Evolutionary conservation across 2,329 filamentous ascomycete species (phyloP).

Genomic region (Aspergillus spinulosporus): DNA sequence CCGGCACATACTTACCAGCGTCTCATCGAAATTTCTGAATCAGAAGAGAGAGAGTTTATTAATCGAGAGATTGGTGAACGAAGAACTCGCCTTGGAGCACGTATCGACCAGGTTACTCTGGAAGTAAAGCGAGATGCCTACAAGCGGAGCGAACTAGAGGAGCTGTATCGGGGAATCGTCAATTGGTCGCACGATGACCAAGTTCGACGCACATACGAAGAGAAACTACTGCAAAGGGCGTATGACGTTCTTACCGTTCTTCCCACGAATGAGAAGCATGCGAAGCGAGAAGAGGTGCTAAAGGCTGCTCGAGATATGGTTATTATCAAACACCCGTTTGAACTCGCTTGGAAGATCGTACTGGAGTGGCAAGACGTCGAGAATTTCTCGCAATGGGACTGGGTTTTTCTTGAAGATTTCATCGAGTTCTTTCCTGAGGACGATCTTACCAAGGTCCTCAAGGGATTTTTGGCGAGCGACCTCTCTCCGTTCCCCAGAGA

Average conservation of each 20-base stretch:
- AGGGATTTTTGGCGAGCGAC: constrained; percentile 77
- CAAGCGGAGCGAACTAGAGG: constrained; percentile 71
- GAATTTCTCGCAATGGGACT: constrained; percentile 73
- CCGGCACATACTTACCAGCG: constrained; percentile 78
- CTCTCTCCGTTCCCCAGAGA: constrained; percentile 74
- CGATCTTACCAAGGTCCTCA: constrained; percentile 78
- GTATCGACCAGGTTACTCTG: constrained; percentile 75
- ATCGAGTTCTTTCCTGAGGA: constrained; percentile 79
- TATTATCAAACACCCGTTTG: constrained; percentile 87
- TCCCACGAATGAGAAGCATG: constrained; percentile 64
- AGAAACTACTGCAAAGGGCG: constrained; percentile 80
- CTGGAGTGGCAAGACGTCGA: constrained; percentile 86
- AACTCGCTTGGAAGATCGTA: constrained; percentile 85
- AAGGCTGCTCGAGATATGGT: constrained; percentile 89
- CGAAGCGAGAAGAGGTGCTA: constrained; percentile 70
- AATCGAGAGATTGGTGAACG: constrained; percentile 88
- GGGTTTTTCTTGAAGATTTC: constrained; percentile 75
- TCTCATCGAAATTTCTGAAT: constrained; percentile 79
- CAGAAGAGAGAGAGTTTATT: constrained; percentile 83
- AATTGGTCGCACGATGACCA: constrained; percentile 91
- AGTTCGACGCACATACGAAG: constrained; percentile 78
- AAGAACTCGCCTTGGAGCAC: constrained; percentile 81
- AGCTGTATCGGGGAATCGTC: constrained; percentile 78
- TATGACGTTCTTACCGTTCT: constrained; percentile 75
- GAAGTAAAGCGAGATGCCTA: constrained; percentile 89